Base-by-base conservation (phyloP, 352 stramenopile genomes). In the Pythium guiyangense region DNA sequence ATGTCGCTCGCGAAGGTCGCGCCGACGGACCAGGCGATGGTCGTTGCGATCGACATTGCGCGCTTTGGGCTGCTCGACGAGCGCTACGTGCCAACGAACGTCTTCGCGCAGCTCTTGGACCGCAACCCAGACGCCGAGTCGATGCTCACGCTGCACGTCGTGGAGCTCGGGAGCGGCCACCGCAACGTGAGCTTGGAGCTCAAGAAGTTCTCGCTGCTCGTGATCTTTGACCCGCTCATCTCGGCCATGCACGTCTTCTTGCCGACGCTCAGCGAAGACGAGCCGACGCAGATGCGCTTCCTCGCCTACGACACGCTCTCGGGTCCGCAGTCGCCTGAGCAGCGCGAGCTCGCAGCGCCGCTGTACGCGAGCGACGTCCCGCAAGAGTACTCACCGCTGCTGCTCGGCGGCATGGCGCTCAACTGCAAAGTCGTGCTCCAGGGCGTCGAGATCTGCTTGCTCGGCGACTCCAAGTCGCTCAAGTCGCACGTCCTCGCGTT, bases 401-500 rank as follows among this genome's bases (percentile, higher is more conserved):
- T 92, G 46, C 52, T 96, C 9, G 57, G 67, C 1, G 78, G 77
- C 9, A 79, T 80, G 59, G 73, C 71, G 25, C 58, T 96, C 35
- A 64, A 60, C 26, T 77, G 66, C 57, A 79, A 67, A 39, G 62
- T 96, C 35, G 15, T 68, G 10, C 66, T 94, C 31, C 66, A 83
- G 15, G 64, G 69, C 1, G 84, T 72, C 25, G 83, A 94, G 40
- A 75, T 94, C 37, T 96, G 86, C 62, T 62, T 96, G 9, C 62
- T 94, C 46, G 83, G 80, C n/a, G 79, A 94, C 60, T 86, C 84
- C 1, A 63, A 68, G 2, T 86, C 73, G 25, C 44, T 84, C 6
- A 87, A 88, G 49, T 88, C 84, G 6, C 81, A 90, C 31, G 80
- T 91, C 26, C 63, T 96, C 22, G 83, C 86, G 42, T 88, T 96